Evolutionary conservation across 2,329 filamentous ascomycete genomes (phyloP), one percentile per base, ranked within the genome.

Genomic region (Phialophora verrucosa): DNA sequence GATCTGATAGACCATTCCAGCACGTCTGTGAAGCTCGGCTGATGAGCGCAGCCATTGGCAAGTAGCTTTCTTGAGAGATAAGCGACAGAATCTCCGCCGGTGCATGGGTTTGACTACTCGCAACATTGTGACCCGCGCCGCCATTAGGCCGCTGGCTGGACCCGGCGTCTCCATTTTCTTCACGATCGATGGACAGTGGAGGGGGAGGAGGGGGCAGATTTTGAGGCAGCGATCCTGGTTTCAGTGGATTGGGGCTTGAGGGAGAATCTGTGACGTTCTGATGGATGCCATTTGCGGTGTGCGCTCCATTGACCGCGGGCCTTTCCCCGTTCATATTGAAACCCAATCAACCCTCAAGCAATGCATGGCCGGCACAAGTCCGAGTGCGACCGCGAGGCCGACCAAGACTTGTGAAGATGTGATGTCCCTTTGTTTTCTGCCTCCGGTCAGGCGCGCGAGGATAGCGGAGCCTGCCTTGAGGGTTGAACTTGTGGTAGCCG

Each of bases 1-100:
- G 84, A 8, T 91, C 88, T 57, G 87, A 84, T 35, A 98, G 83
- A 62, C 90, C 87, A 75, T 91, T 92, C 78, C 93, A 93, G 57
- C 91, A 92, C 74, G 90, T 88, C 78, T 97, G 93, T 38, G 91
- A 90, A 44, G 95, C 85, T 71, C 95, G 88, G 70, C 88, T 86
- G 60, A 98, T 84, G 54, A 99, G 81, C 14, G 85, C 85, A 4
- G 89, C 88, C 23, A 98, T 83, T 3, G 92, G 89, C 63, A 94
- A 84, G 76, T 73, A 73, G 44, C 63, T 67, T 32, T 72, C 71
- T 50, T 69, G 67, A n/a, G 69, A 64, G 31, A 73, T 66, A 14
- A 69, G 54, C 14, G 66, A 58, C 20, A 71, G 51, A 42, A 70
- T 68, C 23, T 72, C 69, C 25, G 50, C 31, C 12, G 69, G 67